Conservation (phyloP, 495 filamentous ascomycete genomes). For the Antarctomyces pellizariae region DNA sequence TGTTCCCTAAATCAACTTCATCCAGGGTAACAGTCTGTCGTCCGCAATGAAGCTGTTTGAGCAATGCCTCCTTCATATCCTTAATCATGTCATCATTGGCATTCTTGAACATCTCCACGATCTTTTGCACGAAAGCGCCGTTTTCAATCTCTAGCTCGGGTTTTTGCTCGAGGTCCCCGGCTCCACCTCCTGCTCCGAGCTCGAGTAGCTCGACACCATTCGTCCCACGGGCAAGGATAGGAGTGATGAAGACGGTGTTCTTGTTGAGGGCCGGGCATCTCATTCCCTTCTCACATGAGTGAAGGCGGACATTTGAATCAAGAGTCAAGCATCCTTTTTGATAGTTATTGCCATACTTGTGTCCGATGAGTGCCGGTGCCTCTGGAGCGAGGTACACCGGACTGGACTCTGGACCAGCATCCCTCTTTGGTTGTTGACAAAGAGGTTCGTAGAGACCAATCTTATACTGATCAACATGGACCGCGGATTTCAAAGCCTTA, state of each 20-base stretch:
- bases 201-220: slow-evolving; percentile 43
- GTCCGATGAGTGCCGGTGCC: slow-evolving; percentile 48
- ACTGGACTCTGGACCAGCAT: slow-evolving; percentile 10
- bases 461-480: slow-evolving; percentile 73
- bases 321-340: slow-evolving; percentile 49
- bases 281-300: slow-evolving; percentile 64
- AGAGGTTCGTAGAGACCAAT: slow-evolving; percentile 48
- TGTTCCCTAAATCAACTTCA: slow-evolving; percentile 16
- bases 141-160: slow-evolving; percentile 37
- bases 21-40: slow-evolving; percentile 17
- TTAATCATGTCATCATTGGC: slow-evolving; percentile 10
- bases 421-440: slow-evolving; percentile 4
- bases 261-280: slow-evolving; percentile 31
- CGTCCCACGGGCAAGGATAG: slow-evolving; percentile 36
- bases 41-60: slow-evolving; percentile 6
- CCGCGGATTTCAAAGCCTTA: slow-evolving; percentile 38
- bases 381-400: slow-evolving; percentile 25
- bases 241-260: slow-evolving; percentile 51
- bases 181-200: slow-evolving; percentile 53
- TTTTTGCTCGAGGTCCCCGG: slow-evolving; percentile 43
- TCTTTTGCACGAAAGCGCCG: slow-evolving; percentile 17
- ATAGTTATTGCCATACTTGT: slow-evolving; percentile 44
- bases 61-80: slow-evolving; percentile 11
- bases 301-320: slow-evolving; percentile 40
- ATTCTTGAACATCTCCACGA: slow-evolving; percentile 19